phyloP scores from a whole-genome alignment of 106 monocot genomes.

The Phalaenopsis aphrodite region DNA sequence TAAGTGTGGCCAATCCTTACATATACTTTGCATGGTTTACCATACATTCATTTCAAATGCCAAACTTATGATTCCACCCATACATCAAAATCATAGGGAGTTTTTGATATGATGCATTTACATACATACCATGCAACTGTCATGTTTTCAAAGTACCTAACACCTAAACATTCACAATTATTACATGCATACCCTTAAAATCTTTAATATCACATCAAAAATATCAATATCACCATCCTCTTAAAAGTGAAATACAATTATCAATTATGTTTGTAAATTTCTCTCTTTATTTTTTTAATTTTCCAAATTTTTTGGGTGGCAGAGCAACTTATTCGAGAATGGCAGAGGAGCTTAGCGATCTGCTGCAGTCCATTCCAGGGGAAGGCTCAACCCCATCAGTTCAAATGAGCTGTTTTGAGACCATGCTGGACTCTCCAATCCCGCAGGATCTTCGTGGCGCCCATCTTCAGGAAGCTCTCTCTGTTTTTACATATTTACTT shows the following conservation, averaged over 20 bases:
- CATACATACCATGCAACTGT: no score
- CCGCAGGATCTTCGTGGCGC: constrained; percentile 54
- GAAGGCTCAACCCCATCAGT: constrained; percentile 34
- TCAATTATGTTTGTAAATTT: neutral
- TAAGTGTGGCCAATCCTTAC: no score
- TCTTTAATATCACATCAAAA: no score
- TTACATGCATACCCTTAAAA: no score
- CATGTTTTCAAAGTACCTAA: no score
- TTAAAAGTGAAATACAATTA: no score
- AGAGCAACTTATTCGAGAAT: constrained; percentile 81
- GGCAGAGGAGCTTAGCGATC: constrained; percentile 62
- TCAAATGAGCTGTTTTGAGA: constrained; percentile 79
- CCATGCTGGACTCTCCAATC: constrained; percentile 70
- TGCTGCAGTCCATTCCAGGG: constrained; percentile 44
- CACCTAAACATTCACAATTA: no score
- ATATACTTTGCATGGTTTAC: neutral
- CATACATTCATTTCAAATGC: neutral
- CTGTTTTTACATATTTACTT: constrained; percentile 71
- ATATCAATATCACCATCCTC: no score
- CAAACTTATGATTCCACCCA: neutral
- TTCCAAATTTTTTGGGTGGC: neutral
- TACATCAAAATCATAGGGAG: neutral
- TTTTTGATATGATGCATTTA: no score
- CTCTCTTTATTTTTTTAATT: neutral
- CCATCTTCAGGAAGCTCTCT: constrained; percentile 74